Evolutionary conservation across 768 basidiomycete genomes (phyloP), one percentile per base, ranked within the genome.

Genomic region (Coprinellus micaceus): DNA sequence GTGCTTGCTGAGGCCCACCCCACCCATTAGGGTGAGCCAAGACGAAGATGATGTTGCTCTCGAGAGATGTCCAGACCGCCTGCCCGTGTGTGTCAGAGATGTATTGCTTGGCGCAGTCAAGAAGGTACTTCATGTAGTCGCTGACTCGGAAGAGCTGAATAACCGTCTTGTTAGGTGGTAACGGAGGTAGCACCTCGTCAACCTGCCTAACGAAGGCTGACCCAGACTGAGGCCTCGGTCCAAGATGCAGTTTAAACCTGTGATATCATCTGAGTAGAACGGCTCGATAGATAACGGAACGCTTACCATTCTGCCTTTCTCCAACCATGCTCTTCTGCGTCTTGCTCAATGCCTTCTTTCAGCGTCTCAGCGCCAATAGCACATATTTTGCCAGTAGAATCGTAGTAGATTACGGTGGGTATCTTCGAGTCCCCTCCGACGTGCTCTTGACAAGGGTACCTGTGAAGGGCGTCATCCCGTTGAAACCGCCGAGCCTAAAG

Each of bases 11-110:
- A 1, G 63, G 61, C 1, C 79, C 78, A 54, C 75, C 82, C 82
- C 82, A 83, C 1, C 76, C 81, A 58, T 82, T 82, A 9, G 82
- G 82, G 55, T 81, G 81, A 2, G 72, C 72, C 44, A 79, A 61
- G 36, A 79, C 69, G 51, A 74, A 77, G 24, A 74, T 69, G 3
- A 72, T 68, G 17, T 69, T 66, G 44, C 60, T 44, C 58, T 77
- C 71, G 17, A 80, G 53, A 2, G 53, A 52, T 41, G 19, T 29
- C 65, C 15, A 59, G 9, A 49, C 67, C 68, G 15, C 33, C 2
- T 70, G 67, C 69, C 61, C 75, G 41, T 77, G 71, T 3, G 69
- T 66, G 33, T 77, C 71, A 45, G 68, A 58, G 30, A 79, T 70
- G 48, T 72, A 79, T 1, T 55, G 65, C 59, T 49, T 61, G 2